phyloP scores from a whole-genome alignment of 2,329 filamentous ascomycete species.

The Tolypocladium endophyticum region DNA sequence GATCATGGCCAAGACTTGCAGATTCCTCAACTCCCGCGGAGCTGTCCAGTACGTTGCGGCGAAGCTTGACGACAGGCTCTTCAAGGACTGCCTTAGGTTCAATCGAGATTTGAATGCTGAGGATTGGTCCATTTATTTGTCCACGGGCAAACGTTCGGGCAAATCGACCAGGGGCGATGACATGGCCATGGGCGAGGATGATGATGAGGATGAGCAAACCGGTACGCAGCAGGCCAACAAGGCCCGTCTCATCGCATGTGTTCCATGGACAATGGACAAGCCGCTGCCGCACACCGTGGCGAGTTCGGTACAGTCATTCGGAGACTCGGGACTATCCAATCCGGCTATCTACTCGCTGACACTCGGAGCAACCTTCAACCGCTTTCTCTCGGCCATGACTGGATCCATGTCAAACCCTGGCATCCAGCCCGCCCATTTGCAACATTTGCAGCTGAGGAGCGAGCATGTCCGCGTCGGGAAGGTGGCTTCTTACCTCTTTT shows the following conservation, averaged over 20 bases:
- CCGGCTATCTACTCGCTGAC: slow-evolving; percentile 26
- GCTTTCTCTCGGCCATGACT: slow-evolving; percentile 26
- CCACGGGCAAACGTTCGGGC: slow-evolving; percentile 31
- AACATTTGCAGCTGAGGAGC: slow-evolving; percentile 22
- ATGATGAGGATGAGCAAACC: slow-evolving; percentile 10
- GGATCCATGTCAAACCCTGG: slow-evolving; percentile 19
- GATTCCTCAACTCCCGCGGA: slow-evolving; percentile 45
- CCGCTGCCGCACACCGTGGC: slow-evolving; percentile 21
- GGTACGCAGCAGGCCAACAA: slow-evolving; percentile 5
- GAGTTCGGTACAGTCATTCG: slow-evolving; percentile 16
- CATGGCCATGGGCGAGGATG: slow-evolving; percentile 9
- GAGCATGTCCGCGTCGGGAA: slow-evolving; percentile 25
- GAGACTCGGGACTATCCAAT: slow-evolving; percentile 21
- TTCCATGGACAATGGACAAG: slow-evolving; percentile 22
- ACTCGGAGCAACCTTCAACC: slow-evolving; percentile 23
- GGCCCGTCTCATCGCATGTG: slow-evolving; percentile 8
- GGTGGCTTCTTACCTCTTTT: slow-evolving; percentile 24
- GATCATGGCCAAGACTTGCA: slow-evolving; percentile 45
- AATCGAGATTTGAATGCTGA: slow-evolving; percentile 42
- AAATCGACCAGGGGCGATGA: slow-evolving; percentile 16
- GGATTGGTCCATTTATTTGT: slow-evolving; percentile 46
- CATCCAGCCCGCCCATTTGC: slow-evolving; percentile 20
- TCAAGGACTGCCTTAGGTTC: slow-evolving; percentile 52
- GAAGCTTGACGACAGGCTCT: slow-evolving; percentile 40
- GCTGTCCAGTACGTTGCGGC: slow-evolving; percentile 47